Evolutionary conservation across 805 yeast genomes (phyloP), one percentile per base, ranked within the genome.

Genomic region (Metschnikowia henanensis): DNA sequence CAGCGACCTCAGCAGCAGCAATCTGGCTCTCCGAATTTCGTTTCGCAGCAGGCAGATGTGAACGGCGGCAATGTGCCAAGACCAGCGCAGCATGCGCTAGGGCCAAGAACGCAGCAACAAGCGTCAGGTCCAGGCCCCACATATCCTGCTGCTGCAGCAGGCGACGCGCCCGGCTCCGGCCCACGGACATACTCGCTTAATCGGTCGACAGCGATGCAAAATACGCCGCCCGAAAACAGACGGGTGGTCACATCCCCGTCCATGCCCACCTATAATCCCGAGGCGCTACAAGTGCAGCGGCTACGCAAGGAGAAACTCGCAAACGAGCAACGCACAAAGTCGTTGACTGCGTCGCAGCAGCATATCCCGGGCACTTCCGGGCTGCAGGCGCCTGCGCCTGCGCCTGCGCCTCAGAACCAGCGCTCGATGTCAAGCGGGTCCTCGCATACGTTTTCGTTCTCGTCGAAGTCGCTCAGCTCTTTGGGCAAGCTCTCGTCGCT

Each of bases 401-500:
- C 23, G 6, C 43, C 46, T 4, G 34, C 34, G 33, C 20, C 56
- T 13, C 52, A 59, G 19, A 50, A 53, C 20, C 64, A 60, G 49
- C 73, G 70, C 41, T 53, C 68, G 2, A 62, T 62, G 42, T 67
- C 53, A 16, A 43, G 42, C 22, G 37, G 45, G n/a, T 43, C 50
- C 3, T 43, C 50, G 6, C 51, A 45, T 33, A 39, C 55, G 6
- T 51, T 49, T 25, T 45, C 73, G 19, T 57, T 70, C 15, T 57
- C 70, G 41, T 66, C 73, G 3, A 52, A 74, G 28, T 70, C 75
- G 1, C 68, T 70, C 41, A 61, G 70, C 15, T 71, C 76, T 1
- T 59, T 72, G 37, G 61, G 69, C 12, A 72, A 70, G 47, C 57
- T 70, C 17, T 68, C 75, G 3, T 67, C 59, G 4, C 59, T 70